phyloP scores from a whole-genome alignment of 1,284 basidiomycete species.

The Ceratobasidium sp. region DNA sequence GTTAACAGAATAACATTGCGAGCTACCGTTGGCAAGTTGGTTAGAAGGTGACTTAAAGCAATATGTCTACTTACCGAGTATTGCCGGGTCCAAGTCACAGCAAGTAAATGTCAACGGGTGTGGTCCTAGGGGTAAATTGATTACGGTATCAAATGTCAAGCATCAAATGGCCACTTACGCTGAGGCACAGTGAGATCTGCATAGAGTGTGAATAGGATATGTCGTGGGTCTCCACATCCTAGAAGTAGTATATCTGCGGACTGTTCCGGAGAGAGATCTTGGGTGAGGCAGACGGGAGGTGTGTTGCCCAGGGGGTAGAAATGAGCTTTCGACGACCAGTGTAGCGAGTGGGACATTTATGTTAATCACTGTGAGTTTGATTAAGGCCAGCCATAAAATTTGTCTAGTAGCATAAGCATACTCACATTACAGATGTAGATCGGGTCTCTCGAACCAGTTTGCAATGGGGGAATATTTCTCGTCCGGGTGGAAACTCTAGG shows the following conservation, averaged over 20 bases:
- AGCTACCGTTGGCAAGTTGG: neutral
- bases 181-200: constrained; percentile 58
- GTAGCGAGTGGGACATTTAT: constrained; percentile 19
- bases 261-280: constrained; percentile 64
- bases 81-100: constrained; percentile 59
- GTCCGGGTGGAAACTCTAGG: too few relatives aligned
- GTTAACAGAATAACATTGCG: constrained; percentile 25
- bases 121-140: constrained; percentile 51
- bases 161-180: constrained; percentile 48
- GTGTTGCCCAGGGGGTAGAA: constrained; percentile 66
- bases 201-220: constrained; percentile 67
- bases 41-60: constrained; percentile 59
- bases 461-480: too few relatives aligned
- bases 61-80: neutral
- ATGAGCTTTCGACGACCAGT: neutral
- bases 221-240: constrained; percentile 71
- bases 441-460: too few relatives aligned
- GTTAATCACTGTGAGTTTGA: too few relatives aligned
- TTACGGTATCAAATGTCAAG: constrained; percentile 41
- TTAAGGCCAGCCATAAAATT: too few relatives aligned
- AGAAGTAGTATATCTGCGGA: constrained; percentile 65
- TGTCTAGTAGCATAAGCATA: too few relatives aligned
- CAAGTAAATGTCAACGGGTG: constrained; percentile 71
- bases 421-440: too few relatives aligned
- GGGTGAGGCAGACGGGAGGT: constrained; percentile 64